Evolutionary conservation across 148 eudicot genomes (phyloP).

Genomic region (Rhododendron mucronatum): DNA sequence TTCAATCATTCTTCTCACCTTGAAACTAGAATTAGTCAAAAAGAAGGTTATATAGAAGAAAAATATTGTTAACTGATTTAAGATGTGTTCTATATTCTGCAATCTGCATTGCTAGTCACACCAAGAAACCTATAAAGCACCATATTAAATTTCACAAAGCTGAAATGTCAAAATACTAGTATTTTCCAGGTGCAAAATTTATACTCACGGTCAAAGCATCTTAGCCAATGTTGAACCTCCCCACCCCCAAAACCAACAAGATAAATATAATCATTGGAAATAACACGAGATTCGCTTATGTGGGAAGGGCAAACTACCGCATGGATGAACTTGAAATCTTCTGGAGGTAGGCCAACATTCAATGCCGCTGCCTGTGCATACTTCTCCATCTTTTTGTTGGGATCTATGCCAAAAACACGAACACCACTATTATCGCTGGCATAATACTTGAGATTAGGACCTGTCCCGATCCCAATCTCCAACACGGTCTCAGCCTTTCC

Average conservation of each 20-base stretch:
- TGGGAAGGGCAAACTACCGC: conserved; percentile 38
- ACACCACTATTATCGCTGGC: conserved; percentile 30
- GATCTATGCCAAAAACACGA: conserved; percentile 65
- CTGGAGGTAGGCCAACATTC: conserved; percentile 47
- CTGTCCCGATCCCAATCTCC: conserved; percentile 86
- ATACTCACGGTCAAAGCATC: not conserved
- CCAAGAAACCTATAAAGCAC: not conserved
- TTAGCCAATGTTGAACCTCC: not conserved
- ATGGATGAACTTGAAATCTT: conserved; percentile 55
- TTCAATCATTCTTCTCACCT: not conserved
- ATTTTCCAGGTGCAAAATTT: not conserved
- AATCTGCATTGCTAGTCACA: not conserved
- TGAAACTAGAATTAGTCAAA: not conserved
- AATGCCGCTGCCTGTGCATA: conserved; percentile 68
- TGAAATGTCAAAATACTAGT: not conserved
- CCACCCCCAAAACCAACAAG: no score
- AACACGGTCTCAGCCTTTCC: conserved; percentile 52
- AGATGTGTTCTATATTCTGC: not conserved
- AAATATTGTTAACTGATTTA: not conserved
- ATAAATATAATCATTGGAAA: not conserved
- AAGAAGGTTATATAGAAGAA: not conserved
- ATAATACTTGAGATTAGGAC: conserved; percentile 85
- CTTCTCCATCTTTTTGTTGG: conserved; percentile 80
- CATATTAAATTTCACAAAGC: not conserved
- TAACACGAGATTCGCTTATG: not conserved